Evolutionary conservation across 148 eudicot genomes (phyloP).

Genomic region (Rhododendron ferrugineum): DNA sequence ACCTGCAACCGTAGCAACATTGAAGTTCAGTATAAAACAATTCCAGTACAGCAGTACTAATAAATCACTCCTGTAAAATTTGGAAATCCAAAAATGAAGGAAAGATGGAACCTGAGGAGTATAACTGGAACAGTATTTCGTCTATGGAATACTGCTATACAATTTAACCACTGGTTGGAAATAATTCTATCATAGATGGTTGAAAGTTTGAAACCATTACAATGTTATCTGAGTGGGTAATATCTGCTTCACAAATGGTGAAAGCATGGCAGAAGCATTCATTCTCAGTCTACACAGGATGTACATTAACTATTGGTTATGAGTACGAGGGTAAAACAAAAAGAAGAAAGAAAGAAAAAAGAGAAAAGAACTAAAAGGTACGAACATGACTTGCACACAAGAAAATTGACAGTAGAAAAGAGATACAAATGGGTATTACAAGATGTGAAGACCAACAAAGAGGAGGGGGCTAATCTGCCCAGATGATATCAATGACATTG

Average conservation of each 20-base stretch:
- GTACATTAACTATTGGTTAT: background rate
- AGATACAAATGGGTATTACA: background rate
- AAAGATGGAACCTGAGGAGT: background rate
- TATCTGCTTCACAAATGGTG: background rate
- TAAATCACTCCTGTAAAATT: background rate
- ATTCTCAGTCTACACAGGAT: background rate
- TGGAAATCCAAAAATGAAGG: background rate
- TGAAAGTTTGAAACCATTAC: background rate
- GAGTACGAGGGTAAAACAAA: background rate
- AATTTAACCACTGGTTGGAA: background rate
- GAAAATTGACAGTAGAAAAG: background rate
- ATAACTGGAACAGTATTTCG: background rate
- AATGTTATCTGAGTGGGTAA: background rate
- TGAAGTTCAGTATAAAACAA: conserved; percentile 7
- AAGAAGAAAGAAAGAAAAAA: background rate
- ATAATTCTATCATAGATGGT: background rate
- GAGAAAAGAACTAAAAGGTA: background rate
- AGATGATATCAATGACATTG: background rate
- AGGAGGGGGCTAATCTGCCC: background rate
- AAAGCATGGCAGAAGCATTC: background rate
- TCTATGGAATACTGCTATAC: background rate
- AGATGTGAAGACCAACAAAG: background rate
- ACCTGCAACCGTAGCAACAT: conserved; percentile 44
- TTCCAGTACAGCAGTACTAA: background rate
- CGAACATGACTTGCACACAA: background rate